Evolutionary conservation across 2,329 filamentous ascomycete species (phyloP), one percentile per base, ranked within the genome.

Genomic region (Penicillium thymicola): DNA sequence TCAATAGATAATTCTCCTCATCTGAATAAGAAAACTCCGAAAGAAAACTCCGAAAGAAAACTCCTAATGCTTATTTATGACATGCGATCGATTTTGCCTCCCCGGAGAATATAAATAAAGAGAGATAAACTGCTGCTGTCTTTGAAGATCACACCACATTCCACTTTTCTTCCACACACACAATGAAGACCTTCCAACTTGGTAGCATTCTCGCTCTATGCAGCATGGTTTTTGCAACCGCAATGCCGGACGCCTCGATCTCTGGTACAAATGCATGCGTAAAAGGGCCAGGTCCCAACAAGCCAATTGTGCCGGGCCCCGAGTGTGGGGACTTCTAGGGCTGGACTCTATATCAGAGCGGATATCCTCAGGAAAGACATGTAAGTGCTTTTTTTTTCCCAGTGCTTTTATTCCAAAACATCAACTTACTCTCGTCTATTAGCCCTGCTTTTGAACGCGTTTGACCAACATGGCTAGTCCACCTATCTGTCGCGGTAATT

Each of bases 181-280:
- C 13, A 3, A 52, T 52, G 50, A 52, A 52, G n/a, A 38, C 38
- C 41, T 38, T 52, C 23, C 50, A 52, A 38, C n/a, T 52, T 23
- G 50, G 50, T 10, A 52, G n/a, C 13, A 38, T 52, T 7, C 40
- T 52, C 14, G 32, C 30, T 23, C 32, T 52, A 16, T 52, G 30
- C 30, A 46, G 50, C 16, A 38, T 52, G n/a, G 25, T 38, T 25
- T 30, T 47, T 14, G 50, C 50, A 1, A 2, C 9, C 5, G 25
- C 23, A 10, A 37, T 52, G 23, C 40, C 38, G 21, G n/a, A 38
- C 3, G n/a, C 41, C 32, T 30, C 36, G 1, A 1, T 3, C n/a
- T 3, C 36, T 18, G n/a, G 9, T 38, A 18, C 9, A 11, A 21
- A 4, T 18, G 36, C 36, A 10, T 38, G 36, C 10, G 11, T 21